Percentiles rank a stretch among this genome's conserved stretches.
Evolutionary conservation across 2,329 filamentous ascomycete species (phyloP).

Genomic region (Stachybotrys chlorohalonatus): DNA sequence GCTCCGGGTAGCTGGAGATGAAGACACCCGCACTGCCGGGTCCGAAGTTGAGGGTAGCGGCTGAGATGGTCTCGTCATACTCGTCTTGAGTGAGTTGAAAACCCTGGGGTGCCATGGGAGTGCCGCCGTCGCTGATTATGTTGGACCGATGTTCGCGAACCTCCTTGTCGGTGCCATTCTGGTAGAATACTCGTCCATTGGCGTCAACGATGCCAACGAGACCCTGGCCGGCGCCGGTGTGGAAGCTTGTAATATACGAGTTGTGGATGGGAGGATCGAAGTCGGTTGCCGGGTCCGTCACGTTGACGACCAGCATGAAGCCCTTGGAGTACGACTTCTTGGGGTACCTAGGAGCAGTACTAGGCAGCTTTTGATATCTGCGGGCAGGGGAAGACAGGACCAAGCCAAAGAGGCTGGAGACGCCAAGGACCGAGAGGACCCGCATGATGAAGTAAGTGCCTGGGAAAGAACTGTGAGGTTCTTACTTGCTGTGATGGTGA

Average conservation of each 20-base stretch:
- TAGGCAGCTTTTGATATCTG: background rate
- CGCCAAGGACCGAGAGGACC: conserved; percentile 3
- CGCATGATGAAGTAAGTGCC: background rate
- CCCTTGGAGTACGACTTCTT: conserved; percentile 13
- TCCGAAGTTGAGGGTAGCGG: conserved; percentile 20
- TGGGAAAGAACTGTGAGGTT: background rate
- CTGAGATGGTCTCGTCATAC: conserved; percentile 20
- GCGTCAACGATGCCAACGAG: conserved; percentile 24
- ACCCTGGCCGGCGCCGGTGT: conserved; percentile 31
- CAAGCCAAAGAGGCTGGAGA: conserved; percentile 14
- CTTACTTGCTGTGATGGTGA: too few relatives aligned
- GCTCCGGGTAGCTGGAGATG: conserved; percentile 13
- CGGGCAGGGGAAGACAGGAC: conserved; percentile 11
- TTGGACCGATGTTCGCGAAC: conserved; percentile 18
- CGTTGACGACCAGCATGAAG: conserved; percentile 35
- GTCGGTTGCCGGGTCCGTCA: conserved; percentile 29
- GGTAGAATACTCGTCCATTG: conserved; percentile 31
- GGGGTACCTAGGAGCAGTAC: conserved; percentile 8
- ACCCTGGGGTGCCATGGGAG: conserved; percentile 26
- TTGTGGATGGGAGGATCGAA: conserved; percentile 31
- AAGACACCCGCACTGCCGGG: conserved; percentile 24
- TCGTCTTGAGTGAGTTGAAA: conserved; percentile 19
- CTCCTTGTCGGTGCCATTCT: conserved; percentile 35
- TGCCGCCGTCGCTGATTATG: conserved; percentile 31
- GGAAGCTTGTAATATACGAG: conserved; percentile 29